Evolutionary conservation across 2,329 filamentous ascomycete species (phyloP).

Genomic region (Calonectria pseudoturangicola): DNA sequence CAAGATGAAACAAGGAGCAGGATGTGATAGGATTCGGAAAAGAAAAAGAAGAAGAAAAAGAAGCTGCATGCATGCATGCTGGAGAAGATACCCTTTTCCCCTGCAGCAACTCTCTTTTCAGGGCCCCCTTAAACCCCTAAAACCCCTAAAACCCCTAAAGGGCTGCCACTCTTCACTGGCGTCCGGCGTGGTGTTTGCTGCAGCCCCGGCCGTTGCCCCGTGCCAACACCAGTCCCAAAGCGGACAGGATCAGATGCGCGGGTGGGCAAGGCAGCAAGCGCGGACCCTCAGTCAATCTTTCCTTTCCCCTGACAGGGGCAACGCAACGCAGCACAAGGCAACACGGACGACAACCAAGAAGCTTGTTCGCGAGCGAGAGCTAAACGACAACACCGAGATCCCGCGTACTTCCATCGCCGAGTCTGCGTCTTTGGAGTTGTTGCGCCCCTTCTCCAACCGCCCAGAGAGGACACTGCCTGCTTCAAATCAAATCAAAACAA

Average conservation of each 20-base stretch:
- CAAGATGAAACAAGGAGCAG: too few species aligned
- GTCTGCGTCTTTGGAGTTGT: not conserved
- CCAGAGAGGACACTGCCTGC: not conserved
- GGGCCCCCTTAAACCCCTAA: conserved; percentile 8
- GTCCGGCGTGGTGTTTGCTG: conserved; percentile 23
- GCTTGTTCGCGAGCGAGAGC: not conserved
- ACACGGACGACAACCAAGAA: conserved; percentile 20
- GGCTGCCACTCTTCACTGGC: not conserved
- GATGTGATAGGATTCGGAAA: too few species aligned
- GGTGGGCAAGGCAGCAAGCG: conserved; percentile 32
- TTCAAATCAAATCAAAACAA: not conserved
- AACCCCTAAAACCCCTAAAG: not conserved
- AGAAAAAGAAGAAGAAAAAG: not conserved
- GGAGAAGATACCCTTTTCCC: not conserved
- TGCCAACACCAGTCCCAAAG: conserved; percentile 26
- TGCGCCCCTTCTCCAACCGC: not conserved
- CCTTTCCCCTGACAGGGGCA: conserved; percentile 54
- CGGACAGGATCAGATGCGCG: conserved; percentile 30
- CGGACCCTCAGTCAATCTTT: conserved; percentile 44
- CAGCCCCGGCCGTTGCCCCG: conserved; percentile 34
- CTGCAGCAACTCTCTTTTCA: conserved; percentile 13
- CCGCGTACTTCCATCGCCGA: not conserved
- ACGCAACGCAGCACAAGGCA: conserved; percentile 29
- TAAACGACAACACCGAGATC: conserved; percentile 5
- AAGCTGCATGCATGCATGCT: not conserved